A percentile compares a stretch with the other conserved stretches of the same genome.
These are phyloP conservation scores for Trametes polyzona DNA, from an alignment of 1,284 basidiomycete genomes.

Conservation along the genomic window DNA sequence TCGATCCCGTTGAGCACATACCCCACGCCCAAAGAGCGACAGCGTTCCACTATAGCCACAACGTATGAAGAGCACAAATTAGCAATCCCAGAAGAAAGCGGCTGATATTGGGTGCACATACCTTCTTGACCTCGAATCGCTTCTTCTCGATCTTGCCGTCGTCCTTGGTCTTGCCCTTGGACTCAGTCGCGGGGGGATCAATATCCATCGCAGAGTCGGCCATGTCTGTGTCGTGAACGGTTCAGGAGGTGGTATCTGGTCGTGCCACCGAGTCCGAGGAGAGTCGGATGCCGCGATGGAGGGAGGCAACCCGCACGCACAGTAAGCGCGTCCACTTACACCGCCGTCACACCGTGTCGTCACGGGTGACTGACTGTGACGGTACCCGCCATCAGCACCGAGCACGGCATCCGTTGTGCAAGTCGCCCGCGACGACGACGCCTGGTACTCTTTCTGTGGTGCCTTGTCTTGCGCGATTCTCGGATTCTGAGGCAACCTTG, in stretches of 20 bases:
- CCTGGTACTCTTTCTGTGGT: neutral
- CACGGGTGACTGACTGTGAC: conserved; percentile 6
- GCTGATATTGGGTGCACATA: conserved; percentile 44
- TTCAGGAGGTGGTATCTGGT: neutral
- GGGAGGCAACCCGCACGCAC: conserved; percentile 21
- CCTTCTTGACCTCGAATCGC: conserved; percentile 96
- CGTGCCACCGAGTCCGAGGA: neutral
- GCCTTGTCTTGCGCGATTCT: too few species aligned
- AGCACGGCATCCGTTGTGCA: too few species aligned
- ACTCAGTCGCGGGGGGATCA: conserved; percentile 55
- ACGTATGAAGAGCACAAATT: too few species aligned
- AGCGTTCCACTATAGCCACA: conserved; percentile 86
- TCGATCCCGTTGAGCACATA: conserved; percentile 40
- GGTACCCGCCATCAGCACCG: too few species aligned
- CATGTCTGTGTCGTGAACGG: conserved; percentile 44
- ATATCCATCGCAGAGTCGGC: conserved; percentile 75
- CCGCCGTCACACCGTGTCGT: neutral
- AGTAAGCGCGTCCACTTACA: conserved; percentile 6
- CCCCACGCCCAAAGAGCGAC: conserved; percentile 98
- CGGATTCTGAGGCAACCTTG: neutral
- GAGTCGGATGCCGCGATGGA: conserved; percentile 11
- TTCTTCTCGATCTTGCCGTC: conserved; percentile 65
- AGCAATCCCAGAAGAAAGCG: too few species aligned
- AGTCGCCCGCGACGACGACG: neutral
- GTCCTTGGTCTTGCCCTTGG: conserved; percentile 58